phyloP scores from a whole-genome alignment of 2,329 filamentous ascomycete genomes.

The Apiospora rasikravindrae region DNA sequence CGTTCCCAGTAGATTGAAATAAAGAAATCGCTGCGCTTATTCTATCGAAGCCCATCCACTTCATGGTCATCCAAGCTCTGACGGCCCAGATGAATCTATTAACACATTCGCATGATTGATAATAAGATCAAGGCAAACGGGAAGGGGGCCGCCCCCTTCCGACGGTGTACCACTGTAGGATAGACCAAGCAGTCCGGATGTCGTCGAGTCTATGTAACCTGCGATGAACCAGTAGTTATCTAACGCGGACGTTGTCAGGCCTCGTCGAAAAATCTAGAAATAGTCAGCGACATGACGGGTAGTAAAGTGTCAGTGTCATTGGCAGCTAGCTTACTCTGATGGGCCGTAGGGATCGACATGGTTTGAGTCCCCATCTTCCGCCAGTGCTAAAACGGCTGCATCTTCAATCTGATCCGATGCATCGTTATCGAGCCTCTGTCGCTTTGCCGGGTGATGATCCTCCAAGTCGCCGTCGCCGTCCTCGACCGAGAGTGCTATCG shows the following conservation, averaged over 20 bases:
- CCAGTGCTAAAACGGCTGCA: slow-evolving; percentile 36
- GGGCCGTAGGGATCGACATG: slow-evolving; percentile 33
- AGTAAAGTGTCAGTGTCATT: not conserved
- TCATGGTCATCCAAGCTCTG: not conserved
- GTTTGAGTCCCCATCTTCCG: slow-evolving; percentile 33
- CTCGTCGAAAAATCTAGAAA: slow-evolving; percentile 36
- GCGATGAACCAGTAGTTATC: not conserved
- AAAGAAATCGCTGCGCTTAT: not conserved
- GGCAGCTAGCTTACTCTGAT: slow-evolving; percentile 32
- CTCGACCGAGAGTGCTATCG: slow-evolving; percentile 15
- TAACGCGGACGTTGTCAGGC: slow-evolving; percentile 26
- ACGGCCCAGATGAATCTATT: not conserved
- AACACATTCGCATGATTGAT: not conserved
- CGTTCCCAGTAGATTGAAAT: not conserved
- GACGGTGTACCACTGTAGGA: not conserved
- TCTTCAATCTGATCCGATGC: slow-evolving; percentile 31
- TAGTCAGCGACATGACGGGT: slow-evolving; percentile 21
- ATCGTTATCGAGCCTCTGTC: slow-evolving; percentile 35
- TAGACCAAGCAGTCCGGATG: not conserved
- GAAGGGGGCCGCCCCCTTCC: no score
- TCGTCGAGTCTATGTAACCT: not conserved
- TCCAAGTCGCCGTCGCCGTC: slow-evolving; percentile 32
- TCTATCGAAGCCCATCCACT: not conserved
- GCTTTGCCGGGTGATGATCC: slow-evolving; percentile 39
- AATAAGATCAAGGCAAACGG: not conserved